phyloP scores from a whole-genome alignment of 2,329 filamentous ascomycete genomes.

The Aspergillus sp. region DNA sequence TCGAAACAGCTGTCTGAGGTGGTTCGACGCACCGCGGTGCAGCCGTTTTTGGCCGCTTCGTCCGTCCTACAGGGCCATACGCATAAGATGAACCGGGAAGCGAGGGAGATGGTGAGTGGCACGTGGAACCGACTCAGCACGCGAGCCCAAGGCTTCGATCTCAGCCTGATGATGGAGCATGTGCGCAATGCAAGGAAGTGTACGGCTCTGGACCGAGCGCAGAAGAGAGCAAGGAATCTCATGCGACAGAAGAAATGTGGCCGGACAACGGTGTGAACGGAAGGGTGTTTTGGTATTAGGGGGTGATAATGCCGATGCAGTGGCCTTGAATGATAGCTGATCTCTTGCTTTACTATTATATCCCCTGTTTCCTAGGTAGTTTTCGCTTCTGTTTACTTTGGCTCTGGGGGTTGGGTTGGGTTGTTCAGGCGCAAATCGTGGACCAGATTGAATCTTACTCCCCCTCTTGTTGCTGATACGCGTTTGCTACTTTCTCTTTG shows the following conservation, averaged over 20 bases:
- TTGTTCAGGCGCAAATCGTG: conserved; percentile 8
- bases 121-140: conserved; percentile 27
- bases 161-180: conserved; percentile 24
- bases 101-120: conserved; percentile 24
- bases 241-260: conserved; percentile 19
- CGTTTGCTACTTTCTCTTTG: too few species aligned
- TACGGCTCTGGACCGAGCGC: conserved; percentile 31
- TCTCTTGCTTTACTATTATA: not conserved
- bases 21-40: conserved; percentile 28
- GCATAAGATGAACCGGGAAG: conserved; percentile 26
- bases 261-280: not conserved
- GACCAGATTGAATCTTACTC: not conserved
- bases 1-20: conserved; percentile 35
- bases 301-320: too few species aligned
- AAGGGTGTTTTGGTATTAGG: not conserved
- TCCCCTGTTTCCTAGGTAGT: not conserved
- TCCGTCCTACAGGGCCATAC: conserved; percentile 29
- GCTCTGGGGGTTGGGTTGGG: conserved; percentile 7
- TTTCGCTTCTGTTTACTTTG: not conserved
- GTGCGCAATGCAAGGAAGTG: conserved; percentile 27
- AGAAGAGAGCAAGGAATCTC: conserved; percentile 31
- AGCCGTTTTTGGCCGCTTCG: conserved; percentile 31
- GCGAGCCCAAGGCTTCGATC: conserved; percentile 21
- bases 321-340: not conserved
- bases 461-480: not conserved